These are phyloP conservation scores for Lepidium didymum DNA, from an alignment of 345 rosid species.

Conservation along the genomic window DNA sequence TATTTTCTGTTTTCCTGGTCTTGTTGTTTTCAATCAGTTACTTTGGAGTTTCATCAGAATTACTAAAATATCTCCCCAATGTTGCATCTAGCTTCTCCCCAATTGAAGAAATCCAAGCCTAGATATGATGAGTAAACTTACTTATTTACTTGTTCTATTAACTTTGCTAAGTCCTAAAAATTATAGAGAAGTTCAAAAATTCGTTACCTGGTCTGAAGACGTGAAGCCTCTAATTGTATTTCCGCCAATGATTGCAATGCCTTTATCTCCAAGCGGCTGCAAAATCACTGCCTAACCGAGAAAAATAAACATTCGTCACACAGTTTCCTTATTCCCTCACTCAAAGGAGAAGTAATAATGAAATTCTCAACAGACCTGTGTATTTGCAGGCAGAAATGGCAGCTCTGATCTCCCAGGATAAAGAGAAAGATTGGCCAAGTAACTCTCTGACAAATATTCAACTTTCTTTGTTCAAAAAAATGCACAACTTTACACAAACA, in stretches of 20 bases:
- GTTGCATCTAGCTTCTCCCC: slow-evolving; percentile 85
- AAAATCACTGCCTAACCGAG: slow-evolving; percentile 71
- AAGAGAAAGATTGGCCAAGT: slow-evolving; percentile 84
- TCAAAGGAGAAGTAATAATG: not conserved
- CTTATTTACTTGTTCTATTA: not conserved
- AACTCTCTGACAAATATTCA: slow-evolving; percentile 52
- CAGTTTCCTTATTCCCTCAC: not conserved
- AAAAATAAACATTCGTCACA: not conserved
- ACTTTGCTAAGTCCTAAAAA: not conserved
- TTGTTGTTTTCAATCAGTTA: not conserved
- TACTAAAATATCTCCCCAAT: slow-evolving; percentile 37
- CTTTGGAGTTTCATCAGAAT: not conserved
- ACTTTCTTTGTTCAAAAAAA: not conserved
- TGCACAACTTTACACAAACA: not conserved
- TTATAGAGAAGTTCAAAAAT: not conserved
- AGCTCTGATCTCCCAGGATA: slow-evolving; percentile 87
- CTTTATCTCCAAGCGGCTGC: slow-evolving; percentile 87
- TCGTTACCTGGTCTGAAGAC: slow-evolving; percentile 70
- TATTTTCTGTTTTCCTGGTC: not conserved
- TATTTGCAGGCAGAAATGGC: slow-evolving; percentile 77
- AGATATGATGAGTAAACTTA: slow-evolving; percentile 15
- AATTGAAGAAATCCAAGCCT: slow-evolving; percentile 80
- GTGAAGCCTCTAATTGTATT: slow-evolving; percentile 89
- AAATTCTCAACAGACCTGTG: slow-evolving; percentile 43
- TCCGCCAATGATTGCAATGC: slow-evolving; percentile 73